A percentile compares a stretch with the other conserved stretches of the same genome.
These are phyloP conservation scores for Vicia sativa DNA, from an alignment of 306 rosid genomes.

Conservation along the genomic window DNA sequence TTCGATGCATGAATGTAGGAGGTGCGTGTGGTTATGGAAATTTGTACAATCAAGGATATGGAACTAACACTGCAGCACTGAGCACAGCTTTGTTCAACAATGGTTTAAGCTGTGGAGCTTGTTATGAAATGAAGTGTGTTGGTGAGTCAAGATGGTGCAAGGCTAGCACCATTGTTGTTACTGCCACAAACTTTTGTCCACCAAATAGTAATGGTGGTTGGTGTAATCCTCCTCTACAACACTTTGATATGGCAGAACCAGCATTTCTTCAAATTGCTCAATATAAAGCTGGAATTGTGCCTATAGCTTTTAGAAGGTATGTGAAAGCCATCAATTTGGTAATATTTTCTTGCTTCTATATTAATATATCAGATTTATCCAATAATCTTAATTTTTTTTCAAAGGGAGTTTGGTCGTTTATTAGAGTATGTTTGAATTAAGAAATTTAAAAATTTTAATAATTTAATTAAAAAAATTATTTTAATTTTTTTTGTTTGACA, in stretches of 20 bases:
- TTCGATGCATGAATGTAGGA: conserved; percentile 47
- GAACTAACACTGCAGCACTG: conserved; percentile 80
- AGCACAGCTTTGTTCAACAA: conserved; percentile 83
- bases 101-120: conserved; percentile 81
- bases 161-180: conserved; percentile 61
- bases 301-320: conserved; percentile 75
- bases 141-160: conserved; percentile 83
- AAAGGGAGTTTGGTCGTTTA: too few species aligned
- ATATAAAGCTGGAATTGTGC: conserved; percentile 82
- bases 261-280: conserved; percentile 83
- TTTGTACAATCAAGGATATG: conserved; percentile 78
- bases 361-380: background rate
- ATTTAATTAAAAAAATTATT: too few species aligned
- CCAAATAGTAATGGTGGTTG: conserved; percentile 86
- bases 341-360: background rate
- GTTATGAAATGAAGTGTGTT: conserved; percentile 69
- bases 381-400: too few species aligned
- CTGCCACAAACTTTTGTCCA: conserved; percentile 89
- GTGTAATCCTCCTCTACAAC: conserved; percentile 93
- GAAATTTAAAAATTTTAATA: too few species aligned
- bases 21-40: conserved; percentile 97
- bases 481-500: too few species aligned
- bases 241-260: conserved; percentile 88
- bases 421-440: too few species aligned
- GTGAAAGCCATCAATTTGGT: conserved; percentile 19